Percentiles rank a stretch among this genome's conserved stretches.
Evolutionary conservation across 2,329 filamentous ascomycete species (phyloP).

Genomic region (Escovopsis weberi): DNA sequence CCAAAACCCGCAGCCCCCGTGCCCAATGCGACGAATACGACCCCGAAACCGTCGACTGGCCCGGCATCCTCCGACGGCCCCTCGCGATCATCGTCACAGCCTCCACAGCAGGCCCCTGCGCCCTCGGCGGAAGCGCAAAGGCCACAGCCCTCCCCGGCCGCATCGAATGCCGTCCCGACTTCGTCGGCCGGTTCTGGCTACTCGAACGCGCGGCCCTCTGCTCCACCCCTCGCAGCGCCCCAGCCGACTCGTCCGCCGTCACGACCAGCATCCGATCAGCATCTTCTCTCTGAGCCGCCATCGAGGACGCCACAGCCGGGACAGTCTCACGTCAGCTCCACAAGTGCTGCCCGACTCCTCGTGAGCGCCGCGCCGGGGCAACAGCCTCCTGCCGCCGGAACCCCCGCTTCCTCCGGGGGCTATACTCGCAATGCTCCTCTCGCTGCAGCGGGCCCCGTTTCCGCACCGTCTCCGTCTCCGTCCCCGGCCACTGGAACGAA

Average conservation of each 20-base stretch:
- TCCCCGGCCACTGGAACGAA: constrained; percentile 8
- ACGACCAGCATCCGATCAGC: constrained; percentile 9
- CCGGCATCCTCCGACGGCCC: constrained; percentile 11
- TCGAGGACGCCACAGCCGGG: constrained; percentile 8
- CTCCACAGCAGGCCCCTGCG: constrained; percentile 4
- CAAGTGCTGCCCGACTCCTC: constrained; percentile 8
- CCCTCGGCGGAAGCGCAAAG: not conserved
- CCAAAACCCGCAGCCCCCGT: constrained; percentile 15
- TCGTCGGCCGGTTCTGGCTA: constrained; percentile 1
- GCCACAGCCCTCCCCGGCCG: constrained; percentile 1
- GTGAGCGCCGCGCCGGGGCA: constrained; percentile 6
- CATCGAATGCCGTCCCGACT: constrained; percentile 2
- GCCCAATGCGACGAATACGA: constrained; percentile 5
- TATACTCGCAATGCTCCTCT: not conserved
- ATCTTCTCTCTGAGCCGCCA: constrained; percentile 9
- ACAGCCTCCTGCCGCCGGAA: constrained; percentile 10
- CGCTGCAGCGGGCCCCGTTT: no score
- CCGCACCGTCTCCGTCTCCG: not conserved
- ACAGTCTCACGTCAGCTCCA: constrained; percentile 16
- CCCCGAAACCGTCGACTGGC: constrained; percentile 6
- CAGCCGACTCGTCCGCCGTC: constrained; percentile 10
- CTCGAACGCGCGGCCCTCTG: constrained; percentile 1
- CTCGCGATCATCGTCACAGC: constrained; percentile 8
- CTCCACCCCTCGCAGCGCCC: constrained; percentile 7
- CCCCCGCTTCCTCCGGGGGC: constrained; percentile 5